These are phyloP conservation scores for Talaromyces borbonicus DNA, from an alignment of 495 filamentous ascomycete genomes.

Conservation along the genomic window DNA sequence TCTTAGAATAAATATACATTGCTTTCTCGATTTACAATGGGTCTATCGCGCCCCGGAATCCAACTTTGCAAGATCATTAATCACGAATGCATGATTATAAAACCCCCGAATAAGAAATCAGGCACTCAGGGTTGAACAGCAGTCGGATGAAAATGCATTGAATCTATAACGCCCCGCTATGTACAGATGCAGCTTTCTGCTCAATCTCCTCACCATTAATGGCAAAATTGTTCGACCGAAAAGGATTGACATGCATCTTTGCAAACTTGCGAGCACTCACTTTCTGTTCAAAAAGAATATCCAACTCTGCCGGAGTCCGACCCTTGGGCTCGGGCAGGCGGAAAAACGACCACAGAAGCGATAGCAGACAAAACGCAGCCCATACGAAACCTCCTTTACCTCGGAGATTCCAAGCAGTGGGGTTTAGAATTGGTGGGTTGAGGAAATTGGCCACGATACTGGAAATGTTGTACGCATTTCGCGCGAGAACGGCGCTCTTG, in stretches of 20 bases:
- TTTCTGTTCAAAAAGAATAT: slow-evolving; percentile 46
- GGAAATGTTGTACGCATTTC: slow-evolving; percentile 56
- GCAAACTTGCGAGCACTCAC: slow-evolving; percentile 51
- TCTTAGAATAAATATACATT: too few relatives aligned
- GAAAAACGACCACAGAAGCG: slow-evolving; percentile 57
- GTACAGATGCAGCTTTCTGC: too few relatives aligned
- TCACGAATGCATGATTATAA: too few relatives aligned
- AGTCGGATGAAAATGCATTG: too few relatives aligned
- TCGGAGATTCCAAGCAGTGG: slow-evolving; percentile 55
- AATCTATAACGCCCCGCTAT: too few relatives aligned
- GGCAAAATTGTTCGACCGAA: slow-evolving; percentile 12
- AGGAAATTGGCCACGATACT: slow-evolving; percentile 53
- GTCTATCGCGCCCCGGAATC: too few relatives aligned
- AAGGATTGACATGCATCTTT: slow-evolving; percentile 45
- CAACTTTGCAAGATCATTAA: too few relatives aligned
- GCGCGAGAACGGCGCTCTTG: slow-evolving; percentile 55
- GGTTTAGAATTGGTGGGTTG: slow-evolving; percentile 58
- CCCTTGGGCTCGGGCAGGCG: slow-evolving; percentile 57
- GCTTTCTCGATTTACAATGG: too few relatives aligned
- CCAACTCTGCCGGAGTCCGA: slow-evolving; percentile 53
- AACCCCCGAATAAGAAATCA: too few relatives aligned
- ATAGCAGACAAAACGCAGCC: slow-evolving; percentile 52
- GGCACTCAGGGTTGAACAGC: too few relatives aligned
- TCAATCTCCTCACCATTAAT: neutral
- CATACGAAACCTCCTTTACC: slow-evolving; percentile 61